Conservation (phyloP, 371 early-diverging fungal species). For the Mucor lusitanicus region DNA sequence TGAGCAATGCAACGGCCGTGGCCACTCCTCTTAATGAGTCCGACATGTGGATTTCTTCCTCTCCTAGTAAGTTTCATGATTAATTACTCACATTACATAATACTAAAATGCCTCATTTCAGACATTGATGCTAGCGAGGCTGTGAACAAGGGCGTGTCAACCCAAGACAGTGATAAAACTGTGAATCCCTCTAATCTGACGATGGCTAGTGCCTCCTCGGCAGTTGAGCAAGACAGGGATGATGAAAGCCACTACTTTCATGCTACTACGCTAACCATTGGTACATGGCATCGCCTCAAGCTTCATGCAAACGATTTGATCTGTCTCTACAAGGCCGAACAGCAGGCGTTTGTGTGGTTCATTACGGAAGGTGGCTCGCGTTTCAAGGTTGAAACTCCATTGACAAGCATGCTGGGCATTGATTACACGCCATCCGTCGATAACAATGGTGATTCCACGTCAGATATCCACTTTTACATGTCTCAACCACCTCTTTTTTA, state of each 20-base stretch:
- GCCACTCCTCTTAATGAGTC: not conserved
- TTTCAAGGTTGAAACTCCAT: constrained; percentile 30
- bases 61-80: not conserved
- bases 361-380: constrained; percentile 36
- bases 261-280: constrained; percentile 70
- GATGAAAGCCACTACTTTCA: constrained; percentile 28
- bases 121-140: not conserved
- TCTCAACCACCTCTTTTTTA: constrained; percentile 61
- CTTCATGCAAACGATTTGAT: constrained; percentile 59
- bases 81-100: not conserved
- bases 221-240: not conserved
- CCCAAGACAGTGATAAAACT: not conserved
- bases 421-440: not conserved
- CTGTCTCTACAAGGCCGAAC: constrained; percentile 57
- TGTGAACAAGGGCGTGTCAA: not conserved
- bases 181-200: constrained; percentile 26
- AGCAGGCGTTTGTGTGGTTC: not conserved
- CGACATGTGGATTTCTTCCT: not conserved
- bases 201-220: not conserved
- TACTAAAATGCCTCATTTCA: not conserved
- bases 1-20: not conserved
- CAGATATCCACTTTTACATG: constrained; percentile 60
- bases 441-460: not conserved
- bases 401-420: not conserved
- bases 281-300: constrained; percentile 78